Percentiles rank a stretch among this genome's conserved stretches.
phyloP scores from a whole-genome alignment of 805 yeast genomes.

The Torulaspora franciscae region DNA sequence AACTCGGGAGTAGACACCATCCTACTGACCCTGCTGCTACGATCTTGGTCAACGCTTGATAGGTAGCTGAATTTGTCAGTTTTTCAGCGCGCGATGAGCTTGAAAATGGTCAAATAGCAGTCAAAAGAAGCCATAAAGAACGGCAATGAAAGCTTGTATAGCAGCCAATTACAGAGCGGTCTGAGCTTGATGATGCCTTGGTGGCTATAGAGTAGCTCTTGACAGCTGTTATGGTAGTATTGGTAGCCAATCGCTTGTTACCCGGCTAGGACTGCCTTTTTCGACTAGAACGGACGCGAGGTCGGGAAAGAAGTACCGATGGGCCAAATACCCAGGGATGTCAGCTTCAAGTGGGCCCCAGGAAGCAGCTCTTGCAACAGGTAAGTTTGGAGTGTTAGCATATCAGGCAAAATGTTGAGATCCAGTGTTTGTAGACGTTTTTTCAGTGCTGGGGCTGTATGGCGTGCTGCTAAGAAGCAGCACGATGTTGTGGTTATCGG shows the following conservation, averaged over 20 bases:
- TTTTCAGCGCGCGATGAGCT: constrained; percentile 2
- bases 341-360: background rate
- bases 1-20: constrained; percentile 64
- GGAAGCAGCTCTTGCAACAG: background rate
- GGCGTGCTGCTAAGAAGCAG: constrained; percentile 39
- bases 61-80: background rate
- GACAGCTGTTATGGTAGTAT: background rate
- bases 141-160: background rate
- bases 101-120: background rate
- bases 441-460: constrained; percentile 14
- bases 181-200: background rate
- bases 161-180: background rate
- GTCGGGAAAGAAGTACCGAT: background rate
- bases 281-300: background rate
- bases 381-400: background rate
- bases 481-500: constrained; percentile 95
- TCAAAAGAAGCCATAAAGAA: background rate
- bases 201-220: background rate
- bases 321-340: background rate
- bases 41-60: background rate
- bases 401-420: constrained; percentile 18
- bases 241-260: background rate
- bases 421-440: constrained; percentile 12
- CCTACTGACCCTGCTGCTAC: background rate
- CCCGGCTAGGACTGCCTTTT: background rate